These are phyloP conservation scores for Spathaspora arborariae DNA, from an alignment of 805 yeast species.

Conservation along the genomic window DNA sequence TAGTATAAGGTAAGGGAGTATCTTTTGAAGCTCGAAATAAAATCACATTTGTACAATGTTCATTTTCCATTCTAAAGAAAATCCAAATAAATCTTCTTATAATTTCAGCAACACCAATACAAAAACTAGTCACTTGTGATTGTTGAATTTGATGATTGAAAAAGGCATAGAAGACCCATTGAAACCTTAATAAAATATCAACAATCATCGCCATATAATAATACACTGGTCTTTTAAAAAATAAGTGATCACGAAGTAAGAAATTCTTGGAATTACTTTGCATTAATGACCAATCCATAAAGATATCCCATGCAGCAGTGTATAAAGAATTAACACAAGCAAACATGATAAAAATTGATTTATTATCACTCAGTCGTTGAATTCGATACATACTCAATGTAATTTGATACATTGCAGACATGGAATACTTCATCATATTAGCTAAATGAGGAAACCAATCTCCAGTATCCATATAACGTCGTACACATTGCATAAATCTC, in stretches of 20 bases:
- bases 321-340: constrained; percentile 70
- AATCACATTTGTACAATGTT: constrained; percentile 87
- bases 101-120: constrained; percentile 78
- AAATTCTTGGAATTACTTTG: constrained; percentile 58
- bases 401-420: constrained; percentile 65
- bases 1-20: constrained; percentile 75
- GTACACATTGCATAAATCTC: constrained; percentile 84
- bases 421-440: constrained; percentile 73
- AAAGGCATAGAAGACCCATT: constrained; percentile 87
- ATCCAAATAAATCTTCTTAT: constrained; percentile 86
- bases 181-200: constrained; percentile 76
- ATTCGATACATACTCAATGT: constrained; percentile 78
- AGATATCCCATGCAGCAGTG: constrained; percentile 79
- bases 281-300: constrained; percentile 94
- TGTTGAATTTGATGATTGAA: constrained; percentile 78
- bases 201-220: constrained; percentile 67
- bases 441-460: constrained; percentile 97
- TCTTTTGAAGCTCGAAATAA: constrained; percentile 86
- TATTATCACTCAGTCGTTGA: constrained; percentile 33
- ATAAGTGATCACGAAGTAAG: constrained; percentile 68
- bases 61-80: constrained; percentile 91
- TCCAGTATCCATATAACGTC: constrained; percentile 91
- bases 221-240: constrained; percentile 49
- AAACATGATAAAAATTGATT: constrained; percentile 65
- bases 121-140: constrained; percentile 81